Evolutionary conservation across 176 grass and related monocot genomes (phyloP).

Genomic region (Carex cristatella): DNA sequence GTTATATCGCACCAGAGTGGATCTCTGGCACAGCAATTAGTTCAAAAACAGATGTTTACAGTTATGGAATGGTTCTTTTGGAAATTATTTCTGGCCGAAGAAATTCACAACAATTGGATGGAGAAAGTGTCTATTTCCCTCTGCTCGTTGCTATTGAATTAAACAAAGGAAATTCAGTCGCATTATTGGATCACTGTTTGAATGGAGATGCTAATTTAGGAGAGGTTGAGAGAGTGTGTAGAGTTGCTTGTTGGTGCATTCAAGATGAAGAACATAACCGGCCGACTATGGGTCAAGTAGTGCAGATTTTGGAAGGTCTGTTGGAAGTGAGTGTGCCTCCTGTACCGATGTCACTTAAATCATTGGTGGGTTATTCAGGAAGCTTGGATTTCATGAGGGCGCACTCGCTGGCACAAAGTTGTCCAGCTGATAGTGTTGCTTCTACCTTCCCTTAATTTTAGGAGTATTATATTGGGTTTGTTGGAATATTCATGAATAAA

Average conservation of each 20-base stretch:
- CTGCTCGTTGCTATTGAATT: constrained; percentile 27
- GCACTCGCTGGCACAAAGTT: background rate
- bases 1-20: constrained; percentile 68
- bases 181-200: constrained; percentile 30
- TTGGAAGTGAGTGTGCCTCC: constrained; percentile 28
- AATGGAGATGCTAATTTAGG: constrained; percentile 8
- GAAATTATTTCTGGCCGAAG: constrained; percentile 41
- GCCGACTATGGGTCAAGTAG: constrained; percentile 36
- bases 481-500: background rate
- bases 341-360: constrained; percentile 26
- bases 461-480: background rate
- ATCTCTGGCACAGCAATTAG: constrained; percentile 42
- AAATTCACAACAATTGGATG: constrained; percentile 7
- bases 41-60: constrained; percentile 46
- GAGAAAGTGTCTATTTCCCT: background rate
- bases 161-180: background rate
- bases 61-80: constrained; percentile 43
- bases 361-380: background rate
- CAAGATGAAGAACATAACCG: constrained; percentile 36
- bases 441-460: background rate
- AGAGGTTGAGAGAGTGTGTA: constrained; percentile 38
- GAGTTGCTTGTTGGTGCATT: constrained; percentile 53
- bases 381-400: background rate
- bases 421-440: background rate
- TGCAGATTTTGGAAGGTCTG: constrained; percentile 34